Conservation (phyloP, 2,329 filamentous ascomycete genomes). For the Verticillium dahliae region DNA sequence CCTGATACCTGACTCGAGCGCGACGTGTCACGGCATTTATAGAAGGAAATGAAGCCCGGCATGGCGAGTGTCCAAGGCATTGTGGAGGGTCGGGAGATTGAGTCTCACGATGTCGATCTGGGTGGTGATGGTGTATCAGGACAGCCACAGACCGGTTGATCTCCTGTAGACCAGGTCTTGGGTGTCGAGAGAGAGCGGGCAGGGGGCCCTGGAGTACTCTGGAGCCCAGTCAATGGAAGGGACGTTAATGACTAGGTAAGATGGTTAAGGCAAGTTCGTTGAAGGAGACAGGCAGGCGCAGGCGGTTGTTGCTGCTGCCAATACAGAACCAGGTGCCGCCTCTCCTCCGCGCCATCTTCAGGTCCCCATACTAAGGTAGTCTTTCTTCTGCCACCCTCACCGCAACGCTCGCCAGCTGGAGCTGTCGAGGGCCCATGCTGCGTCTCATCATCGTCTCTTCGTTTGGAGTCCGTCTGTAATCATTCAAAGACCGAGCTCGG, state of each 20-base stretch:
- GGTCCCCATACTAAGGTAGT: not conserved
- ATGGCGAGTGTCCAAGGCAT: not conserved
- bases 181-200: not conserved
- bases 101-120: not conserved
- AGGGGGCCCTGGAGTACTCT: not conserved
- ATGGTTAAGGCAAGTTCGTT: not conserved
- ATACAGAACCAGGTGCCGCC: not conserved
- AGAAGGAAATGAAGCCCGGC: not conserved
- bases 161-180: not conserved
- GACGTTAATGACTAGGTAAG: not conserved
- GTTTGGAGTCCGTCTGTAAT: not conserved
- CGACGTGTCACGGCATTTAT: not conserved
- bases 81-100: not conserved
- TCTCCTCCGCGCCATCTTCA: not conserved
- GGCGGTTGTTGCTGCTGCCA: not conserved
- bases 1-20: not conserved
- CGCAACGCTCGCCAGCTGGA: not conserved
- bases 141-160: not conserved
- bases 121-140: not conserved
- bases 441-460: not conserved
- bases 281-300: not conserved
- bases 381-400: not conserved
- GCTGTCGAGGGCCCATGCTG: not conserved
- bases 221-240: no score
- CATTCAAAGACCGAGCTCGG: not conserved